Percentiles rank a stretch among this genome's conserved stretches.
These are phyloP conservation scores for Trichoderma koningii DNA, from an alignment of 2,329 filamentous ascomycete species.

Conservation along the genomic window DNA sequence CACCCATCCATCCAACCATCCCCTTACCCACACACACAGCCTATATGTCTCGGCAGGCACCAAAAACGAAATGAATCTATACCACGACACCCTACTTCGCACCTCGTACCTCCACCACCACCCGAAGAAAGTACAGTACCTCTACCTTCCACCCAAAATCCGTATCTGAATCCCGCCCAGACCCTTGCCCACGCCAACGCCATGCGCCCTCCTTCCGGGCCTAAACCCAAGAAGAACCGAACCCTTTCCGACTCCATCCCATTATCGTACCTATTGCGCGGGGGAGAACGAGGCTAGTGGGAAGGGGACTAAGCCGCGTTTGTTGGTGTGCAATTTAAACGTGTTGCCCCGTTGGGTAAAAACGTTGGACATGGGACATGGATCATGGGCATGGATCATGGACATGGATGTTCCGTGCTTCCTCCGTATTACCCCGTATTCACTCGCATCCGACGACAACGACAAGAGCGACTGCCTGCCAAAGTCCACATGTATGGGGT, in stretches of 20 bases:
- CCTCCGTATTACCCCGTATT: slow-evolving; percentile 17
- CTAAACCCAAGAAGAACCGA: not conserved
- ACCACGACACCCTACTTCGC: too few relatives aligned
- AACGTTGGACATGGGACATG: too few relatives aligned
- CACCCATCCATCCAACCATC: not conserved
- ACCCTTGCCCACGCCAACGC: slow-evolving; percentile 12
- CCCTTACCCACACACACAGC: not conserved
- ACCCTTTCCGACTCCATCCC: too few relatives aligned
- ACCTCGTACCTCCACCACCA: too few relatives aligned
- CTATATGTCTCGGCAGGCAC: slow-evolving; percentile 15
- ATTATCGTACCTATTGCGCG: slow-evolving; percentile 5
- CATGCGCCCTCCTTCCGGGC: slow-evolving; percentile 12
- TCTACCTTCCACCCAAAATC: too few relatives aligned
- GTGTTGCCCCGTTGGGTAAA: too few relatives aligned
- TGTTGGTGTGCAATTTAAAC: slow-evolving; percentile 4
- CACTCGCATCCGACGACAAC: not conserved
- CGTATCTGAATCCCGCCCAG: not conserved
- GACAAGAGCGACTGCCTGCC: not conserved
- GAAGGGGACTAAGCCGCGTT: slow-evolving; percentile 6
- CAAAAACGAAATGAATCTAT: slow-evolving; percentile 15
- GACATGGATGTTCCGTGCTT: not conserved
- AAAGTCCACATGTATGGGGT: not conserved
- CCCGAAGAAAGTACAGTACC: too few relatives aligned
- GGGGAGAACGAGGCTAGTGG: not conserved
- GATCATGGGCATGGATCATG: too few relatives aligned